Conservation (phyloP, 2,329 filamentous ascomycete genomes). For the Stachybotrys elegans region DNA sequence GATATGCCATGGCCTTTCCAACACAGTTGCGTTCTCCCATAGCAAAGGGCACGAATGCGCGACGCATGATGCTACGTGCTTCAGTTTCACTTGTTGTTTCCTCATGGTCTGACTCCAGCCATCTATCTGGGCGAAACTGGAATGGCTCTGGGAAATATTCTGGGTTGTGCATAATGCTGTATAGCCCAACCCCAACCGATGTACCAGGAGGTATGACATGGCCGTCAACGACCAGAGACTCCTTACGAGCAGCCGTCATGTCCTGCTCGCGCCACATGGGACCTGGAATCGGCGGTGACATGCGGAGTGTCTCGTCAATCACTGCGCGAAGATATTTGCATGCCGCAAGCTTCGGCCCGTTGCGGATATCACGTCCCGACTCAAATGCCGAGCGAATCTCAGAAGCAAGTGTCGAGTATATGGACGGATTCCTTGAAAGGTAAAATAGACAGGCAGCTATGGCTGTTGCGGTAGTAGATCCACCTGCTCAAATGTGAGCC, state of each 20-base stretch:
- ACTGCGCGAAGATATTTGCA: background rate
- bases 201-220: background rate
- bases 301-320: background rate
- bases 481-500: background rate
- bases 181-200: background rate
- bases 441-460: background rate
- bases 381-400: background rate
- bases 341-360: background rate
- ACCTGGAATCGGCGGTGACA: background rate
- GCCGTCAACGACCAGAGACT: background rate
- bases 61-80: background rate
- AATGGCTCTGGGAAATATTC: slow-evolving; percentile 1
- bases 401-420: background rate
- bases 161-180: background rate
- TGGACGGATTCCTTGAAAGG: background rate
- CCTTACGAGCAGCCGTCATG: background rate
- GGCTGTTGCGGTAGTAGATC: background rate
- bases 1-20: background rate
- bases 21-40: background rate
- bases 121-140: background rate
- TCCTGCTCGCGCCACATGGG: background rate
- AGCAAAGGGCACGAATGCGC: background rate
- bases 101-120: background rate
- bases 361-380: background rate
- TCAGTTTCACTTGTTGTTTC: too few species aligned